These are phyloP conservation scores for Elaeagnus macrophylla DNA, from an alignment of 306 rosid genomes.

Conservation along the genomic window DNA sequence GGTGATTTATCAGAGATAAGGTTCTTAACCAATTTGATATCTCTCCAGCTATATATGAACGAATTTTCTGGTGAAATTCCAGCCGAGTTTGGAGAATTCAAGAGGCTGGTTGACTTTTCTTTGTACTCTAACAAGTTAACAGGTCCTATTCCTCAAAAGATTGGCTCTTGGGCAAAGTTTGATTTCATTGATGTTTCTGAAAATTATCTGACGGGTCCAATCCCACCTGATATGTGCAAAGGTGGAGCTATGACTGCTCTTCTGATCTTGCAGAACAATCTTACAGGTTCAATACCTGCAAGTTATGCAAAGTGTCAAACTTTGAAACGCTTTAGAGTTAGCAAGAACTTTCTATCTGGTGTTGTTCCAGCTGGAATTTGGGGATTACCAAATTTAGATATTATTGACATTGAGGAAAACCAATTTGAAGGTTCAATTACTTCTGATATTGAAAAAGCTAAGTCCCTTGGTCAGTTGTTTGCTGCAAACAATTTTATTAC, in stretches of 20 bases:
- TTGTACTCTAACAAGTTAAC: conserved; percentile 53
- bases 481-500: conserved; percentile 40
- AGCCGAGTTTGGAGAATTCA: conserved; percentile 61
- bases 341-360: conserved; percentile 65
- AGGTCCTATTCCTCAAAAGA: conserved; percentile 58
- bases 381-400: conserved; percentile 53
- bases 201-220: conserved; percentile 53
- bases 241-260: conserved; percentile 42
- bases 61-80: conserved; percentile 53
- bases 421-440: conserved; percentile 49
- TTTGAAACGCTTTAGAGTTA: conserved; percentile 55
- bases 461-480: conserved; percentile 29
- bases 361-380: conserved; percentile 52
- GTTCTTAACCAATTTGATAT: conserved; percentile 31
- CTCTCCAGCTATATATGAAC: conserved; percentile 59
- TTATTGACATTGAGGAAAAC: conserved; percentile 55
- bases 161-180: conserved; percentile 60
- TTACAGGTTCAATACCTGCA: conserved; percentile 69
- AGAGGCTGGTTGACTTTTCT: conserved; percentile 38
- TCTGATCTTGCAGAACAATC: conserved; percentile 59
- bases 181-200: conserved; percentile 67
- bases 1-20: conserved; percentile 58
- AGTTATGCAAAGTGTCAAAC: conserved; percentile 42
- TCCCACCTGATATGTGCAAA: conserved; percentile 82
- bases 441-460: conserved; percentile 47